Base-by-base conservation (phyloP, 192 early-diverging fungal species). In the Globomyces pollinis-pini region DNA sequence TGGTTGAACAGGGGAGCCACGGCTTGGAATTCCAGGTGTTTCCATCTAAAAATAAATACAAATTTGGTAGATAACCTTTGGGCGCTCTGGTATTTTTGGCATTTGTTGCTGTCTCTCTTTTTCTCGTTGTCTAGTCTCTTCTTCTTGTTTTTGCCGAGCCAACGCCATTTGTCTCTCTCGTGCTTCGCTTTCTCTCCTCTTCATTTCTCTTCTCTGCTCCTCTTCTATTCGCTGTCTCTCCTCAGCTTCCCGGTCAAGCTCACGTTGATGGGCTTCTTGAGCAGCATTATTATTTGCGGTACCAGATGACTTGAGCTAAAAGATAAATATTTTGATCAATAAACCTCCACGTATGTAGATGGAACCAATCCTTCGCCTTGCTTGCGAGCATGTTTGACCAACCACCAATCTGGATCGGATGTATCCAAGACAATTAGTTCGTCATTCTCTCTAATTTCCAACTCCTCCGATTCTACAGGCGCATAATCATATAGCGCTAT, bases 331-430 rank as follows among this genome's bases (percentile, higher is more conserved):
- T n/a, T n/a, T n/a, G n/a, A n/a, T n/a, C n/a, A n/a, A 21, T 51
- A 45, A 38, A 81, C 67, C 59, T 93, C 86, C n/a, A 97, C 83
- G 78, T 99, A 97, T 54, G 85, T 86, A 39, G 80, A 83, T 11
- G 96, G 96, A 26, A 97, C 87, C 29, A 96, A 70, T 15, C 96
- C 96, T 61, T 88, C 77, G 24, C 73, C 74, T n/a, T 65, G 49
- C 20, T 71, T 51, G 0, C 65, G 76, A 62, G 93, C 88, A 49
- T 84, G 68, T 50, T 89, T 81, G 6, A 91, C 92, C 49, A 78
- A 77, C 76, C 86, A 88, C 96, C 96, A 98, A 62, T 95, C 91
- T 12, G 85, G 78, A 80, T 95, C 94, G 43, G 85, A 81, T 63
- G 84, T 84, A 60, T 93, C 89, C 26, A 95, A 54, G 51, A 95